A percentile compares a stretch with the other conserved stretches of the same genome.
Evolutionary conservation across 1,284 basidiomycete species (phyloP).

Genomic region (Caloboletus firmus): DNA sequence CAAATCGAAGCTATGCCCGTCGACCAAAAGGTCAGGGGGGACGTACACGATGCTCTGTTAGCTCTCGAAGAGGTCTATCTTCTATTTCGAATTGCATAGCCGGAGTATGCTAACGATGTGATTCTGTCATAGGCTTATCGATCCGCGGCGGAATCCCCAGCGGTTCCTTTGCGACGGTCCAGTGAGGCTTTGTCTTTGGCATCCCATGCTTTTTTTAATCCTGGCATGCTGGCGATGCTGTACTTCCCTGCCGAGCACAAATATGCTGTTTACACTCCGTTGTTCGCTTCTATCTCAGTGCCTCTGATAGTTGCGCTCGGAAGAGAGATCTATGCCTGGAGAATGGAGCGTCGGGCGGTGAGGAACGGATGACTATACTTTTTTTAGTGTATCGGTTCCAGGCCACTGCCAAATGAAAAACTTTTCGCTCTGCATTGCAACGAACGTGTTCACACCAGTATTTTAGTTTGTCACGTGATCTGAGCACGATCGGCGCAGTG

Average conservation of each 20-base stretch:
- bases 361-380: constrained; percentile 20
- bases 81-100: constrained; percentile 1
- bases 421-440: constrained; percentile 13
- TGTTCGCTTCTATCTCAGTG: constrained; percentile 87
- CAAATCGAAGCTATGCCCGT: constrained; percentile 92
- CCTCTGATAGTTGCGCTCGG: constrained; percentile 76
- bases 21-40: constrained; percentile 68
- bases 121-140: constrained; percentile 25
- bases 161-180: constrained; percentile 58
- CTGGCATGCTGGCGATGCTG: constrained; percentile 90
- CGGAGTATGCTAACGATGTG: constrained; percentile 7
- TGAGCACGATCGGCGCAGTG: constrained; percentile 22
- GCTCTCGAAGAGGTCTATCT: constrained; percentile 67
- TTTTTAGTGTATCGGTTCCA: not conserved
- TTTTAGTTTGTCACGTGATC: constrained; percentile 27
- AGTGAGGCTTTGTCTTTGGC: constrained; percentile 69
- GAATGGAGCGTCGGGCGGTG: constrained; percentile 27
- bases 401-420: constrained; percentile 9
- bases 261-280: constrained; percentile 89
- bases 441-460: constrained; percentile 17
- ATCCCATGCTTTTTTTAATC: constrained; percentile 94
- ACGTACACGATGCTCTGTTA: constrained; percentile 67
- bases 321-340: constrained; percentile 67
- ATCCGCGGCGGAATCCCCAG: constrained; percentile 39
- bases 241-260: constrained; percentile 98